Base-by-base conservation (phyloP, 495 filamentous ascomycete genomes). In the Cudoniella acicularis region DNA sequence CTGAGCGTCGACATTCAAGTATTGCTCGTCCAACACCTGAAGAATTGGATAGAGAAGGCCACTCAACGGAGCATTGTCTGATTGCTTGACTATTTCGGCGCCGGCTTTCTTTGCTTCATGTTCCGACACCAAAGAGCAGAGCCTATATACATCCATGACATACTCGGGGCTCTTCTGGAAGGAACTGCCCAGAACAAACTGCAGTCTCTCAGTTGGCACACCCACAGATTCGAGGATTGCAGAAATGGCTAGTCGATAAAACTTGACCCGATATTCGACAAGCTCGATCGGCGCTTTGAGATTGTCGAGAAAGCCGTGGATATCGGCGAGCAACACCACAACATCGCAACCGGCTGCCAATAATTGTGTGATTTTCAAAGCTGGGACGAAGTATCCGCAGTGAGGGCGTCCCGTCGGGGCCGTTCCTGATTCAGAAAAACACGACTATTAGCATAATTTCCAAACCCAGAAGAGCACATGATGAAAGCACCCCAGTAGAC, bases 21-120 rank as follows among this genome's bases (percentile, higher is more conserved):
- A 43, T 16, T 55, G 9, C 24, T 55, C 52, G 21, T 55, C 52
- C 0, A 55, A 13, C 21, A 55, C 36, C 13, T 55, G 52, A 11
- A 55, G 36, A 43, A 81, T 67, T n/a, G 79, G 79, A 65, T 89
- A 89, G 25, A 89, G 69, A n/a, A 87, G 74, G 0, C 83, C 82
- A 65, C 72, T 78, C 53, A 88, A 57, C 3, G 81, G 75, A 10
- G 82, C 74, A 59, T 79, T 83, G 0, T 74, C 75, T 3, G 77
- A 69, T 63, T 87, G 83, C 70, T 88, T 89, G 11, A 89, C 83
- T 13, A 89, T 74, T 63, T 89, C 85, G 0, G 80, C 78, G 18
- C 85, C 84, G 6, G 83, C 82, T 65, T 82, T 85, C 57, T 78
- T 79, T 0, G 79, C 75, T 65, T 87, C 83, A 49, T 72, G 66